Percentiles rank a stretch among this genome's conserved stretches.
Evolutionary conservation across 371 early-diverging fungal genomes (phyloP).

Genomic region (Chytridium lagenaria): DNA sequence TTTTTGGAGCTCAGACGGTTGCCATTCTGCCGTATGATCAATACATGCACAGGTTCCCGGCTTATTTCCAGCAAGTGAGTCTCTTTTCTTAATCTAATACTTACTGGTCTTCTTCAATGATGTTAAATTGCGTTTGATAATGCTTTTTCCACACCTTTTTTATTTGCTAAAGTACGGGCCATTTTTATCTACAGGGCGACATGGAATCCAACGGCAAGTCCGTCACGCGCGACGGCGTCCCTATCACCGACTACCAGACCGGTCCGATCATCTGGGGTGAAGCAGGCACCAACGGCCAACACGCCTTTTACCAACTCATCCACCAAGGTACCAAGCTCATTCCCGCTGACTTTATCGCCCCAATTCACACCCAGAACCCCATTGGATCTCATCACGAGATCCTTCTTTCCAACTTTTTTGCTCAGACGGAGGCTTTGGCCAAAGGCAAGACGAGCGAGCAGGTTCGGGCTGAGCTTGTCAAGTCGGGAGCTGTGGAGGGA

Average conservation of each 20-base stretch:
- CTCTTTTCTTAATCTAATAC: neutral
- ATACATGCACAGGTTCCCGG: constrained; percentile 95
- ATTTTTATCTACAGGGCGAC: constrained; percentile 83
- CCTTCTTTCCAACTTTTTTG: constrained; percentile 97
- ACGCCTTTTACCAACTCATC: constrained; percentile 99
- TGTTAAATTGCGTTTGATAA: no score
- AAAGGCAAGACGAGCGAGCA: constrained; percentile 84
- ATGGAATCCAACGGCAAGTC: constrained; percentile 99
- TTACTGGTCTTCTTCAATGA: no score
- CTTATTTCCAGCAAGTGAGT: constrained; percentile 94
- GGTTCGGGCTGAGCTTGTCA: constrained; percentile 70
- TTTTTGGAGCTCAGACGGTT: constrained; percentile 91
- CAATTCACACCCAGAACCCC: constrained; percentile 89
- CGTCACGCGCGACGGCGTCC: constrained; percentile 78
- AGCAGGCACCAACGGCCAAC: constrained; percentile 99
- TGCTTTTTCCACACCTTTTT: no score
- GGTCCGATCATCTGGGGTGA: constrained; percentile 99
- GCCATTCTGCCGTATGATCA: constrained; percentile 98
- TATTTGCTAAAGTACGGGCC: no score
- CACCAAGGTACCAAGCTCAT: constrained; percentile 98
- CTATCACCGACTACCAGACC: constrained; percentile 78
- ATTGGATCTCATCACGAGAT: constrained; percentile 90
- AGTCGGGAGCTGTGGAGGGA: constrained; percentile 63
- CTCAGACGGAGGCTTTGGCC: constrained; percentile 98
- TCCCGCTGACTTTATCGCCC: constrained; percentile 96